Base-by-base conservation (phyloP, 2,329 filamentous ascomycete genomes). In the Alternaria ethzedia region DNA sequence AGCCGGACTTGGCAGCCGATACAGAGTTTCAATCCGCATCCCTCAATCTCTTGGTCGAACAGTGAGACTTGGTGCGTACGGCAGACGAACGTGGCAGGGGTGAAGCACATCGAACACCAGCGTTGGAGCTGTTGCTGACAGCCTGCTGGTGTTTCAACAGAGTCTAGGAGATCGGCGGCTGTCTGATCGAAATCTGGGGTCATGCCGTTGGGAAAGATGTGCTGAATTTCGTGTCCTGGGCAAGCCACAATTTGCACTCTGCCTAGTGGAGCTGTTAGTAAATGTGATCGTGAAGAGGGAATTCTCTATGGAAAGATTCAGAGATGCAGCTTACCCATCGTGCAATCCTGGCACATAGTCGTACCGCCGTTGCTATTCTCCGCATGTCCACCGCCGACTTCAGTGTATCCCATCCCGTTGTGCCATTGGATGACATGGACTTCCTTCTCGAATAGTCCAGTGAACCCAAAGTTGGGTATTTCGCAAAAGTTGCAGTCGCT, bases 401-500 rank as follows among this genome's bases (percentile, higher is more conserved):
- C 83, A 1, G 76, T 74, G 50, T 78, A 81, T 5, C 78, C 81
- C 17, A 73, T 69, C 1, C 78, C 78, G 43, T 77, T 70, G 4
- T 74, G 47, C 64, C 78, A 79, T 15, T 75, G 66, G 5, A 81
- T 71, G 2, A 82, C 76, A 49, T 79, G 71, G 0, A 81, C 75
- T 30, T 75, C 65, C 17, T 67, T 66, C 54, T 75, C 70, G 2
- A 77, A 79, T 4, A 80, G 70, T 1, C 83, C 83, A 1, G 80
- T 58, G 9, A 85, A 73, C 2, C 80, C 78, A 49, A 83, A 84
- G 0, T 70, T 55, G 12, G 80, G 76, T 13, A 81, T 70, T 3
- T 76, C 64, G 63, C 83, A 85, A 73, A 81, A 85, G 61, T 80
- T 76, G 66, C 83, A 85, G 23, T 66, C 60, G 2, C 45, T 25